A percentile compares a stretch with the other conserved stretches of the same genome.
Evolutionary conservation across 495 filamentous ascomycete species (phyloP).

Genomic region (Endocarpon pusillum): DNA sequence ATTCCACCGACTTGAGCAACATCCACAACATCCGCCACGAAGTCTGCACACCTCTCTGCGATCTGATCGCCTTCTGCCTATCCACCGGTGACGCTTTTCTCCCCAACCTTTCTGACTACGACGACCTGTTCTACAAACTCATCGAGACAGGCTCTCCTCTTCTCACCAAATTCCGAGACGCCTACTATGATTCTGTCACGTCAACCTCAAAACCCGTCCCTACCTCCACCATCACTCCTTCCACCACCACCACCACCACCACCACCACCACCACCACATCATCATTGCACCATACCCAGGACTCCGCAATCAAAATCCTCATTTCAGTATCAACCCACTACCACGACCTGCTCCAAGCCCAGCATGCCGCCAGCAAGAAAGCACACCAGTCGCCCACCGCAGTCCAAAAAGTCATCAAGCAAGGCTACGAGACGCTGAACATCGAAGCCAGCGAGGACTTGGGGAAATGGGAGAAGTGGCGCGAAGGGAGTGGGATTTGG

Average conservation of each 20-base stretch:
- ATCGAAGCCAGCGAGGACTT: constrained; percentile 72
- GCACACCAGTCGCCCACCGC: constrained; percentile 52
- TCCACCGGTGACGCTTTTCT: constrained; percentile 81
- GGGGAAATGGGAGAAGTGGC: constrained; percentile 55
- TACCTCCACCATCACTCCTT: constrained; percentile 2
- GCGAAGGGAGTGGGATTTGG: constrained; percentile 52
- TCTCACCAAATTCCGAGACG: constrained; percentile 65
- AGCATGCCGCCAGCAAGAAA: constrained; percentile 28
- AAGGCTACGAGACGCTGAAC: constrained; percentile 84
- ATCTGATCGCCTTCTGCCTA: constrained; percentile 74
- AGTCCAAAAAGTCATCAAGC: constrained; percentile 81
- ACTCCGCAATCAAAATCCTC: constrained; percentile 58
- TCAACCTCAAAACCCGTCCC: constrained; percentile 8
- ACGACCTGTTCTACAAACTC: constrained; percentile 96
- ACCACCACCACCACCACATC: constrained; percentile 4
- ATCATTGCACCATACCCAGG: constrained; percentile 14
- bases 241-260: constrained; percentile 7
- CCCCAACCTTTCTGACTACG: constrained; percentile 75
- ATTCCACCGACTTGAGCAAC: constrained; percentile 53
- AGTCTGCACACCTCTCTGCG: constrained; percentile 38
- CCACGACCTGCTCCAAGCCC: constrained; percentile 57
- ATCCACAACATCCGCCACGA: constrained; percentile 40
- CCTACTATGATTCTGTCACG: constrained; percentile 28
- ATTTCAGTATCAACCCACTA: constrained; percentile 78
- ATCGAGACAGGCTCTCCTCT: constrained; percentile 71